Evolutionary conservation across 2,329 filamentous ascomycete species (phyloP).

Genomic region (Talaromyces albobiverticillius): DNA sequence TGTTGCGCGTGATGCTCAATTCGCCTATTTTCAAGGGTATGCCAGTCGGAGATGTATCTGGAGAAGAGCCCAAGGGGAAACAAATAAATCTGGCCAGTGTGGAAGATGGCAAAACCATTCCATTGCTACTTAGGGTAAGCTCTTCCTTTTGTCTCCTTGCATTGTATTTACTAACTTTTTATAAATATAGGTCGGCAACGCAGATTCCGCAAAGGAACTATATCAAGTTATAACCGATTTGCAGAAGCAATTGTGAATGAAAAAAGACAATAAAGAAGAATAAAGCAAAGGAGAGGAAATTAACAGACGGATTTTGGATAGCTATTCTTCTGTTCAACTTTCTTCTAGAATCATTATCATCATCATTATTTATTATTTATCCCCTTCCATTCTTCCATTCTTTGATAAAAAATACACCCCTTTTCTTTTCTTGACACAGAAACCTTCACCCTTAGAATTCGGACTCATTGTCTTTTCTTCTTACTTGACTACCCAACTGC

Average conservation of each 20-base stretch:
- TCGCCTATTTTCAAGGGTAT: constrained; percentile 75
- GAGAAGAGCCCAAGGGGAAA: constrained; percentile 66
- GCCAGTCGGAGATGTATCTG: constrained; percentile 66
- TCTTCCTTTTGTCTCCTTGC: constrained; percentile 2
- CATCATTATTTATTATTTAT: not conserved
- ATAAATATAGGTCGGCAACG: constrained; percentile 35
- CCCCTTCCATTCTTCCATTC: no score
- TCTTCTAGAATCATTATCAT: not conserved
- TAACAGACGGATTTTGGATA: not conserved
- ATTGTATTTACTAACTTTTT: not conserved
- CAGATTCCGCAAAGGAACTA: constrained; percentile 46
- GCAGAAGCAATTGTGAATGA: constrained; percentile 35
- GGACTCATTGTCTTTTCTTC: no score
- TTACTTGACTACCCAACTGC: no score
- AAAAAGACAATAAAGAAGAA: not conserved
- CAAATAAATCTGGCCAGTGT: constrained; percentile 63
- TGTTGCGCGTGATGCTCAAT: constrained; percentile 82
- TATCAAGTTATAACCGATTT: constrained; percentile 44
- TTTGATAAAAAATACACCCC: no score
- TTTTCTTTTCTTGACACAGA: no score
- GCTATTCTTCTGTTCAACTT: not conserved
- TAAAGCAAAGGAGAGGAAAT: no score
- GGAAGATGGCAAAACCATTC: constrained; percentile 52
- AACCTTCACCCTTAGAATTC: no score
- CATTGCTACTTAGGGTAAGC: constrained; percentile 57